A percentile compares a stretch with the other conserved stretches of the same genome.
Conservation (phyloP, 1,284 basidiomycete species). For the Ustilago crameri region DNA sequence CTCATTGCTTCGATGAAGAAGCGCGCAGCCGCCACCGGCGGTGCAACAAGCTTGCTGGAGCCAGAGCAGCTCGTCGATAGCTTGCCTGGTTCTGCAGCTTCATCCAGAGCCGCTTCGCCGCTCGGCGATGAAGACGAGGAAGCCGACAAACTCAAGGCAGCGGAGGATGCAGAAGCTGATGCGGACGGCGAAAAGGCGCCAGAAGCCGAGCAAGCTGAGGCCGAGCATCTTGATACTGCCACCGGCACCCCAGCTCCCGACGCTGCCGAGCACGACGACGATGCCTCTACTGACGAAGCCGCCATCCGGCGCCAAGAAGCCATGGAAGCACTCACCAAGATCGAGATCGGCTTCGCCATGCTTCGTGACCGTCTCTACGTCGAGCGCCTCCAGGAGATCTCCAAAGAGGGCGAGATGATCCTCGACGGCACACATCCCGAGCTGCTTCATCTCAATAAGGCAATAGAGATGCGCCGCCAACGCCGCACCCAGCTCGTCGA, state of each 20-base stretch:
- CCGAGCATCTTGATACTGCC: slow-evolving; percentile 43
- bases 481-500: slow-evolving; percentile 67
- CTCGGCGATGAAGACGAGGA: slow-evolving; percentile 47
- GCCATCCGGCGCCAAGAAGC: slow-evolving; percentile 69
- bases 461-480: slow-evolving; percentile 68
- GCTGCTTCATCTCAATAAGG: slow-evolving; percentile 77
- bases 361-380: slow-evolving; percentile 73
- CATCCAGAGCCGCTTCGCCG: slow-evolving; percentile 51
- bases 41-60: slow-evolving; percentile 56
- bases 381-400: slow-evolving; percentile 73
- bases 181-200: slow-evolving; percentile 20
- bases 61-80: slow-evolving; percentile 52
- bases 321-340: slow-evolving; percentile 71
- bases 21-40: slow-evolving; percentile 60
- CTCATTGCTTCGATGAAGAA: slow-evolving; percentile 58
- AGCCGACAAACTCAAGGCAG: slow-evolving; percentile 22
- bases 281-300: slow-evolving; percentile 59
- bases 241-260: slow-evolving; percentile 47
- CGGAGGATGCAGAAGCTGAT: slow-evolving; percentile 11
- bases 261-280: slow-evolving; percentile 50
- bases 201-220: slow-evolving; percentile 25
- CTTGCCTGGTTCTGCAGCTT: slow-evolving; percentile 47
- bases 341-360: slow-evolving; percentile 73
- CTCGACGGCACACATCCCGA: slow-evolving; percentile 79
- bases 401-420: slow-evolving; percentile 72